These are phyloP conservation scores for Amanita pseudoporphyria DNA, from an alignment of 768 basidiomycete genomes.

Conservation along the genomic window DNA sequence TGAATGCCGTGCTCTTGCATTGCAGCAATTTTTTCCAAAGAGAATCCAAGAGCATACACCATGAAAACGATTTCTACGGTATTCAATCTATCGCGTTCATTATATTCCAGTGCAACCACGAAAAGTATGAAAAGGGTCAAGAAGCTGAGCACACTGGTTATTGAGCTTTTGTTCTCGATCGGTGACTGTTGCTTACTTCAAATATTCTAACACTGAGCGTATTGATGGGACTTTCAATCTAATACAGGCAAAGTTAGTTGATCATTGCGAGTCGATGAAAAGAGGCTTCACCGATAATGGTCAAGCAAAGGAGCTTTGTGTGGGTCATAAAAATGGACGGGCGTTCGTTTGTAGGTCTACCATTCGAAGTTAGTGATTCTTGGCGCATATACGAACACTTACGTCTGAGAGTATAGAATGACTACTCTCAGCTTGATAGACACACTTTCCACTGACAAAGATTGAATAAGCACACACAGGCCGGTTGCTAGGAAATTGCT, in stretches of 20 bases:
- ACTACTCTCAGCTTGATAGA: conserved; percentile 82
- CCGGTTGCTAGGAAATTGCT: conserved; percentile 14
- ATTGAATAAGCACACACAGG: conserved; percentile 7
- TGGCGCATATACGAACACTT: conserved; percentile 13
- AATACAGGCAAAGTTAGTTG: conserved; percentile 1
- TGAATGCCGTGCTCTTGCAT: conserved; percentile 94
- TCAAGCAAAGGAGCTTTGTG: conserved; percentile 90
- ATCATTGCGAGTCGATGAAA: not conserved
- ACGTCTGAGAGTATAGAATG: conserved; percentile 90
- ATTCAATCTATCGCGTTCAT: conserved; percentile 54
- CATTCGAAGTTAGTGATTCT: not conserved
- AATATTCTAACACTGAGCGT: conserved; percentile 82
- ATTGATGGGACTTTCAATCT: conserved; percentile 91
- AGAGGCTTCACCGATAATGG: conserved; percentile 68
- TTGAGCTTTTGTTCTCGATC: not conserved
- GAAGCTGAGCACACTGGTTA: conserved; percentile 42
- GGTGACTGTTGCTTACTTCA: conserved; percentile 43
- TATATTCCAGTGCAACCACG: conserved; percentile 70
- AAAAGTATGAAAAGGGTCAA: conserved; percentile 72
- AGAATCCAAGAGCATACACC: conserved; percentile 71
- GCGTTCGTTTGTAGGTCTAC: conserved; percentile 88
- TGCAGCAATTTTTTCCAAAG: conserved; percentile 85
- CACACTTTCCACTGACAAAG: conserved; percentile 67
- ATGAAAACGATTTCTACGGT: conserved; percentile 66
- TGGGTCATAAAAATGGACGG: conserved; percentile 91